Percentiles rank a stretch among this genome's conserved stretches.
phyloP scores from a whole-genome alignment of 1,284 basidiomycete species.

The Uromyces viciae-fabae region DNA sequence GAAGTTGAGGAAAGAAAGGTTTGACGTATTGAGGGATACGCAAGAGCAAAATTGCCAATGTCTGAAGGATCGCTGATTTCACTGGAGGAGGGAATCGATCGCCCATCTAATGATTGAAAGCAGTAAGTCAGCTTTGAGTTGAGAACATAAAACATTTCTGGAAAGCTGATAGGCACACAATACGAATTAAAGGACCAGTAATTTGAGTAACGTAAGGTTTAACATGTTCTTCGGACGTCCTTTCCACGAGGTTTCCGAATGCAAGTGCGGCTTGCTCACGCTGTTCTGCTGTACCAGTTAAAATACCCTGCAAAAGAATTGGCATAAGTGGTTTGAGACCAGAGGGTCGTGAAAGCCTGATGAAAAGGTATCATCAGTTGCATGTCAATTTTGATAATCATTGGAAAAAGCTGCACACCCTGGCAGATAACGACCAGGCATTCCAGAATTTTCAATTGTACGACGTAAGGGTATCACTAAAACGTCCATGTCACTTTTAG shows the following conservation, averaged over 20 bases:
- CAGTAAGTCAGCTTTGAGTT: neutral
- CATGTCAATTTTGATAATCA: neutral
- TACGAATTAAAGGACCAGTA: slow-evolving; percentile 81
- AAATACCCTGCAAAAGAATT: slow-evolving; percentile 45
- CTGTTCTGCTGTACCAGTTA: slow-evolving; percentile 59
- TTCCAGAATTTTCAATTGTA: slow-evolving; percentile 79
- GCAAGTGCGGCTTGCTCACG: slow-evolving; percentile 86
- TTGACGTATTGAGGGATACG: slow-evolving; percentile 81
- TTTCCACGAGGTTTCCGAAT: slow-evolving; percentile 87
- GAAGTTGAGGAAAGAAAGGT: slow-evolving; percentile 97
- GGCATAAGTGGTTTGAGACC: slow-evolving; percentile 76
- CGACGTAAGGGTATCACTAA: slow-evolving; percentile 82
- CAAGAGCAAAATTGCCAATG: slow-evolving; percentile 75
- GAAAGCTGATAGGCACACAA: slow-evolving; percentile 5
- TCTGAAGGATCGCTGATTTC: slow-evolving; percentile 79
- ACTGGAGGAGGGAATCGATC: slow-evolving; percentile 74
- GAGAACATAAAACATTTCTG: neutral
- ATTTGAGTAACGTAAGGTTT: slow-evolving; percentile 95
- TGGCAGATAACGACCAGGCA: slow-evolving; percentile 69
- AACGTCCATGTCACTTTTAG: slow-evolving; percentile 87
- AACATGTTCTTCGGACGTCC: slow-evolving; percentile 81
- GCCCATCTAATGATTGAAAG: slow-evolving; percentile 30
- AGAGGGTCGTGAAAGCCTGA: slow-evolving; percentile 84
- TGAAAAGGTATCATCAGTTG: slow-evolving; percentile 14
- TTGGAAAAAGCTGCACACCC: slow-evolving; percentile 22